A percentile compares a stretch with the other conserved stretches of the same genome.
These are phyloP conservation scores for Zygosaccharomyces rouxii DNA, from an alignment of 805 yeast species.

Conservation along the genomic window DNA sequence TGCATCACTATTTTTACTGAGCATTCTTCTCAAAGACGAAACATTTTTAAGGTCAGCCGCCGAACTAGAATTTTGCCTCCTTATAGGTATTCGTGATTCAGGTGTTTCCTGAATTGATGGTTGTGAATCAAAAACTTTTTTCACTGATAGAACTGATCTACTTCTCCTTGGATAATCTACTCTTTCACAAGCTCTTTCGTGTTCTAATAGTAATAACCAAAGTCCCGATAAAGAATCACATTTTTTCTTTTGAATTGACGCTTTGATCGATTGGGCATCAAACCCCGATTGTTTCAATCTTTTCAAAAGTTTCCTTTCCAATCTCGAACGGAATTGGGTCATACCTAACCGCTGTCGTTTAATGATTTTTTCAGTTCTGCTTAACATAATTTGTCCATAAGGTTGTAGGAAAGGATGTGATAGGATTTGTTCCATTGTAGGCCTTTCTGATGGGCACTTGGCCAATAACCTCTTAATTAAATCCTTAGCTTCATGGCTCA, in stretches of 20 bases:
- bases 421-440: slow-evolving; percentile 50
- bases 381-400: slow-evolving; percentile 41
- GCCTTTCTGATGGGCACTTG: slow-evolving; percentile 65
- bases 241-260: slow-evolving; percentile 52
- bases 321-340: slow-evolving; percentile 50
- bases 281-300: slow-evolving; percentile 57
- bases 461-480: slow-evolving; percentile 52
- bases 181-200: slow-evolving; percentile 34
- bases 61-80: slow-evolving; percentile 26
- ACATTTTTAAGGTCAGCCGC: slow-evolving; percentile 6
- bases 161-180: slow-evolving; percentile 35
- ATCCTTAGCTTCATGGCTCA: slow-evolving; percentile 47
- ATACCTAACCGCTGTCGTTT: slow-evolving; percentile 35
- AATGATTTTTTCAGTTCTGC: slow-evolving; percentile 37
- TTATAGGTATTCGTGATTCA: slow-evolving; percentile 24
- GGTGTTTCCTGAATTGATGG: slow-evolving; percentile 19
- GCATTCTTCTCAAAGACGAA: slow-evolving; percentile 25
- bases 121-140: slow-evolving; percentile 28
- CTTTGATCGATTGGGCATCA: slow-evolving; percentile 54
- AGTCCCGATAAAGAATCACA: slow-evolving; percentile 72
- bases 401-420: slow-evolving; percentile 47
- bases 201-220: slow-evolving; percentile 64
- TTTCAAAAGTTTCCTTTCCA: slow-evolving; percentile 60
- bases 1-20: slow-evolving; percentile 23
- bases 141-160: slow-evolving; percentile 33